Percentiles rank a stretch among this genome's conserved stretches.
Evolutionary conservation across 2,329 filamentous ascomycete species (phyloP).

Genomic region (Mollisia scopiformis): DNA sequence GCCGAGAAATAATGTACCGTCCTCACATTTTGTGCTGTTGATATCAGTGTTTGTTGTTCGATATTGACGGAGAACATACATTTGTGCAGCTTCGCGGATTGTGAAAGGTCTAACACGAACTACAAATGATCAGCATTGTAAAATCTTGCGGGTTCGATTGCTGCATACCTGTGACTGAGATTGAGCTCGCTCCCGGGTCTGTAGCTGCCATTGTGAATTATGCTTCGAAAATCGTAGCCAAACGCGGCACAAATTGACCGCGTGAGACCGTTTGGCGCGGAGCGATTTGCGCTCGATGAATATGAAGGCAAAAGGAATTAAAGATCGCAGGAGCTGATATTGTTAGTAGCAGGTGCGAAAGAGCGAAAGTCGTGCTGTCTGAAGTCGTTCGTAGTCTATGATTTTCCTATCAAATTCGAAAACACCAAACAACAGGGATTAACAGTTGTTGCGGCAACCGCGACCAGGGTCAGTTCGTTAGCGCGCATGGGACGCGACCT

Average conservation of each 20-base stretch:
- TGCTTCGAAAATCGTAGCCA: slow-evolving; percentile 9
- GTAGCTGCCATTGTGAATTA: slow-evolving; percentile 26
- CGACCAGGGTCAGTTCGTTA: no score
- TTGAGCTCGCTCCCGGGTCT: slow-evolving; percentile 38
- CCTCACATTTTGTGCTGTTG: slow-evolving; percentile 62
- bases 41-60: slow-evolving; percentile 20
- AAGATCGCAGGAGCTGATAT: neutral
- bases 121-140: slow-evolving; percentile 36
- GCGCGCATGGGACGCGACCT: no score
- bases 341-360: neutral
- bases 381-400: neutral
- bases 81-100: slow-evolving; percentile 92
- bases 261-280: no score
- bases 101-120: slow-evolving; percentile 74
- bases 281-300: neutral
- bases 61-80: slow-evolving; percentile 52
- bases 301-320: neutral
- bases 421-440: no score
- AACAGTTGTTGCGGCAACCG: no score
- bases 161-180: slow-evolving; percentile 38
- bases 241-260: slow-evolving; percentile 10
- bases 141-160: neutral
- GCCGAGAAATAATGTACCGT: slow-evolving; percentile 89
- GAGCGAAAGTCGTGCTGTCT: neutral
- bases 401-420: neutral